phyloP scores from a whole-genome alignment of 208 protist genomes.

The Blechomonas ayalai region DNA sequence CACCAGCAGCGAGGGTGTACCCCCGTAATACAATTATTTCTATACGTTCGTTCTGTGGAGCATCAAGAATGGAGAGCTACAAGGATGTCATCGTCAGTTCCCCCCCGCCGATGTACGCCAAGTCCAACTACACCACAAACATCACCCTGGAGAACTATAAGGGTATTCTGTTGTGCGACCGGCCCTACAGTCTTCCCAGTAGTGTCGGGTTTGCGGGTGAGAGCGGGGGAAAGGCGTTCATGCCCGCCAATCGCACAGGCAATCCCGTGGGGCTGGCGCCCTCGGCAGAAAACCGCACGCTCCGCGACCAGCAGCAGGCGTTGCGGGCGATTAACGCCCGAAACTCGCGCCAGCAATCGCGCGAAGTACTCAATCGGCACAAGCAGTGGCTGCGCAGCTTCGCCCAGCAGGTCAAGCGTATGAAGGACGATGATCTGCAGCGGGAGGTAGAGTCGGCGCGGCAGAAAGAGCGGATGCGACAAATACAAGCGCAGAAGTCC shows the following conservation, averaged over 20 bases:
- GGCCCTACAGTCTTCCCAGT: slow-evolving; percentile 31
- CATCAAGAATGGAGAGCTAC: slow-evolving; percentile 62
- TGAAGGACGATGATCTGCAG: slow-evolving; percentile 67
- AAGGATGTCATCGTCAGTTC: slow-evolving; percentile 89
- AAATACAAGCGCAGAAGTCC: slow-evolving; percentile 17
- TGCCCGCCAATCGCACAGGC: slow-evolving; percentile 47
- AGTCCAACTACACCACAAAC: slow-evolving; percentile 19
- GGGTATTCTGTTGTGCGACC: slow-evolving; percentile 83
- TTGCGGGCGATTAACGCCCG: slow-evolving; percentile 46
- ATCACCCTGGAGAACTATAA: slow-evolving; percentile 89
- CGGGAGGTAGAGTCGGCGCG: slow-evolving; percentile 56
- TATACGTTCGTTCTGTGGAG: slow-evolving; percentile 1
- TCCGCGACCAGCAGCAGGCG: slow-evolving; percentile 32
- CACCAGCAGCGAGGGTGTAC: too few species aligned
- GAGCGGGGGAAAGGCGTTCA: slow-evolving; percentile 24
- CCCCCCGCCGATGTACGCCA: slow-evolving; percentile 65
- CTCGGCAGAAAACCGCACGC: slow-evolving; percentile 38
- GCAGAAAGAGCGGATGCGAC: slow-evolving; percentile 29
- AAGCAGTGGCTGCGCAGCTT: slow-evolving; percentile 82
- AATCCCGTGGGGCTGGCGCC: slow-evolving; percentile 54
- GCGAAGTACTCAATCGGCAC: slow-evolving; percentile 58
- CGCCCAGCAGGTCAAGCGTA: slow-evolving; percentile 65
- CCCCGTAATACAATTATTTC: too few species aligned
- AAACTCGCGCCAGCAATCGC: slow-evolving; percentile 28
- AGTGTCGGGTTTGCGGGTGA: slow-evolving; percentile 2